These are phyloP conservation scores for Lachnellula arida DNA, from an alignment of 2,329 filamentous ascomycete genomes.

Conservation along the genomic window DNA sequence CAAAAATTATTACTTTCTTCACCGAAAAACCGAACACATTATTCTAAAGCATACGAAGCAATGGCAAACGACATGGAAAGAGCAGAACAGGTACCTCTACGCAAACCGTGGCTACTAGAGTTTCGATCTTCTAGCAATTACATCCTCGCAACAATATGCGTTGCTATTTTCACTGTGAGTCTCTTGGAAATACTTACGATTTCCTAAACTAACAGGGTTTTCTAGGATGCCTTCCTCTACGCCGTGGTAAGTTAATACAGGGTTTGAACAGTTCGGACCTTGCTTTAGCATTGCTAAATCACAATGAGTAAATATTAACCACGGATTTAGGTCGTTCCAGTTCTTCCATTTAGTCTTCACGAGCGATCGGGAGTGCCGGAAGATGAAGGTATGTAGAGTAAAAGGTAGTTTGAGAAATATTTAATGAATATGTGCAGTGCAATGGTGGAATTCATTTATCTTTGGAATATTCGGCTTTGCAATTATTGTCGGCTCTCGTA, in stretches of 20 bases:
- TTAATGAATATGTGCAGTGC: background rate
- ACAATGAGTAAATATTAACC: no score
- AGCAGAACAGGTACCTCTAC: background rate
- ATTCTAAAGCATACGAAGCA: background rate
- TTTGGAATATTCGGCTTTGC: conserved; percentile 10
- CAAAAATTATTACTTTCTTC: background rate
- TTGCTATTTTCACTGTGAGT: conserved; percentile 3
- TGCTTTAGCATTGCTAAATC: background rate
- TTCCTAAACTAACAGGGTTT: background rate
- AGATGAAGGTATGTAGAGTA: background rate
- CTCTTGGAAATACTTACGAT: background rate
- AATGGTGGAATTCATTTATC: conserved; percentile 11
- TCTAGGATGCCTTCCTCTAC: conserved; percentile 3
- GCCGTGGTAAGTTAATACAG: background rate
- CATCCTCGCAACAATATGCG: conserved; percentile 1
- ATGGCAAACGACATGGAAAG: background rate
- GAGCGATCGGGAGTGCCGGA: background rate
- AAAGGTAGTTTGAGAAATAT: background rate
- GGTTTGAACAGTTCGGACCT: background rate
- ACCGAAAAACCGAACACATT: background rate
- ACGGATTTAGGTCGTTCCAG: background rate
- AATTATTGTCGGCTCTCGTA: conserved; percentile 5
- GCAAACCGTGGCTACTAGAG: background rate
- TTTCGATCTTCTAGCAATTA: background rate
- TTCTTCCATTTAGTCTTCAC: background rate